These are phyloP conservation scores for Marasmius sp. DNA, from an alignment of 1,284 basidiomycete genomes.

Conservation along the genomic window DNA sequence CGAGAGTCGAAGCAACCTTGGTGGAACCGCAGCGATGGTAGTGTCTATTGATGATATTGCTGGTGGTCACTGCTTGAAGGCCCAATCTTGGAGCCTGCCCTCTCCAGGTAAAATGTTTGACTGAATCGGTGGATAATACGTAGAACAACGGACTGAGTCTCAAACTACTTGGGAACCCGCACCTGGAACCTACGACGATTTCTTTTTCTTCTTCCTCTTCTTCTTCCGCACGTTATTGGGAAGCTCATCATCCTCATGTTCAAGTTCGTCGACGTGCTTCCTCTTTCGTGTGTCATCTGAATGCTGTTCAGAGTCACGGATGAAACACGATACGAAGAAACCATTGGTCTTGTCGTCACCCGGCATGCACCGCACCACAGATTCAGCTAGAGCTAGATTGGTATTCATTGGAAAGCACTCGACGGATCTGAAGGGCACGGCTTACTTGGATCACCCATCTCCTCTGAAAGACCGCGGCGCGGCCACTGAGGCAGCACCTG, in stretches of 20 bases:
- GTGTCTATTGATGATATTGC: no score
- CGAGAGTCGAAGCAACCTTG: no score
- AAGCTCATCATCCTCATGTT: background rate
- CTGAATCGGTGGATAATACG: no score
- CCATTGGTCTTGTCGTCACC: conserved; percentile 90
- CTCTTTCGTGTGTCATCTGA: background rate
- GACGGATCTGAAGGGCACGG: background rate
- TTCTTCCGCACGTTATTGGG: conserved; percentile 1
- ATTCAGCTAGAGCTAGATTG: conserved; percentile 45
- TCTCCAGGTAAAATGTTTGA: no score
- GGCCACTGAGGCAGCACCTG: conserved; percentile 79
- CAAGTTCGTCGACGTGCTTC: conserved; percentile 12
- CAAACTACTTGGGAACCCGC: no score
- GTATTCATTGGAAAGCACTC: conserved; percentile 32
- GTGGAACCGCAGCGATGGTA: no score
- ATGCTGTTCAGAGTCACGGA: conserved; percentile 34
- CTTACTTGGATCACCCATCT: conserved; percentile 52
- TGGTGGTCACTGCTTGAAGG: no score
- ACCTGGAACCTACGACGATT: background rate
- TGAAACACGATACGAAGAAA: conserved; percentile 91
- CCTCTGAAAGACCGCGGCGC: conserved; percentile 70
- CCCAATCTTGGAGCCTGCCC: no score
- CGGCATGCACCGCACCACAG: conserved; percentile 82
- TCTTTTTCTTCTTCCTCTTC: conserved; percentile 13
- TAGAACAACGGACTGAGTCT: no score